Base-by-base conservation (phyloP, 352 stramenopile species). In the Phytophthora nicotianae region DNA sequence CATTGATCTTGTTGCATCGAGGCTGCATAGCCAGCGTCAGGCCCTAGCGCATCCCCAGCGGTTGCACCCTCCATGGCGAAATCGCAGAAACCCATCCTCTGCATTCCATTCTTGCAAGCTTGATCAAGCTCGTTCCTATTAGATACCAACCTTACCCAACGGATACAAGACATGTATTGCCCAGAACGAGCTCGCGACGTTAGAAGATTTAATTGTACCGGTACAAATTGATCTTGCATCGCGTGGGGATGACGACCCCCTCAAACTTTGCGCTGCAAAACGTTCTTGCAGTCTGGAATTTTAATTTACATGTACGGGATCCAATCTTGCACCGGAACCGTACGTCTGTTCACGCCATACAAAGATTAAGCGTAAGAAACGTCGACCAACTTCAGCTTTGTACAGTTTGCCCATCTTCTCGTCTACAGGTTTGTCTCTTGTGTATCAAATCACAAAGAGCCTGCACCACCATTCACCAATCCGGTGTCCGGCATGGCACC, bases 391-490 rank as follows among this genome's bases (percentile, higher is more conserved):
- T 52, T 64, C 56, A 64, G 38, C 21, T 51, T 53, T 48, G 16
- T 43, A 47, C 50, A 38, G 32, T n/a, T 21, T 42, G 60, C 60
- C 43, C 60, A 68, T 68, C 60, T 45, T 49, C 38, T 70, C 62
- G 62, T 65, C 62, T 37, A 70, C 62, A 65, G 54, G 57, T 66
- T 49, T 62, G 55, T 69, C 62, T 70, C 62, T 68, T 50, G 61
- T 49, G 26, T 29, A 43, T 24, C 45, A 56, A 68, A 40, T 49
- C 40, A 41, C 26, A 63, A 45, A 57, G 43, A 70, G 35, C 37
- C 26, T 46, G 50, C 59, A 62, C 35, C 29, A 27, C 38, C 40
- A 33, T 11, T 35, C 62, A n/a, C 62, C 63, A 72, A 72, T 71
- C 63, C 50, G 47, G 58, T 72, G 58, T 54, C 50, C 33, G 41